These are phyloP conservation scores for Agrocybe pediades DNA, from an alignment of 768 basidiomycete genomes.

Conservation along the genomic window DNA sequence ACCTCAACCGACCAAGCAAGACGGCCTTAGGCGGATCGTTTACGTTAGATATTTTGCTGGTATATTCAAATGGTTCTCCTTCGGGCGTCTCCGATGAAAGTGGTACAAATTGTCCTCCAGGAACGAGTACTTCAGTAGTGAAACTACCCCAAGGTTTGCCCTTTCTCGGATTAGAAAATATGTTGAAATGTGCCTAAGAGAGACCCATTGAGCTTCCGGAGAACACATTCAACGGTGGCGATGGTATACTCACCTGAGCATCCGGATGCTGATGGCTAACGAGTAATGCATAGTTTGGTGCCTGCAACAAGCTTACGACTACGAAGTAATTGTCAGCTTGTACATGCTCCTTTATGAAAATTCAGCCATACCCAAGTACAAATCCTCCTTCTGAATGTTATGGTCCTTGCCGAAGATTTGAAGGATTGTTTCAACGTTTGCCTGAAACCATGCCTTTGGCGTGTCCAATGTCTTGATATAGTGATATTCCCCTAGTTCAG, in stretches of 20 bases:
- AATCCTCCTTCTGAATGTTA: conserved; percentile 58
- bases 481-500: conserved; percentile 69
- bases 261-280: conserved; percentile 69
- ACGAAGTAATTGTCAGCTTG: neutral
- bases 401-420: conserved; percentile 49
- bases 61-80: conserved; percentile 34
- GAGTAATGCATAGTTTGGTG: conserved; percentile 73
- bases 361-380: conserved; percentile 47
- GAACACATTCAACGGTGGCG: neutral
- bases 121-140: conserved; percentile 51
- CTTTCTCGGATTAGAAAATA: conserved; percentile 49
- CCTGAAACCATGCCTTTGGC: conserved; percentile 74
- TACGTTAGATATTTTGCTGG: conserved; percentile 54
- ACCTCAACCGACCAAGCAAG: conserved; percentile 63
- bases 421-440: conserved; percentile 66
- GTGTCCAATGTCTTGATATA: conserved; percentile 66
- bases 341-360: neutral
- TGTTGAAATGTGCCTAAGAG: conserved; percentile 65
- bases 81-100: conserved; percentile 42
- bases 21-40: conserved; percentile 50
- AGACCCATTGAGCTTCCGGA: neutral
- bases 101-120: conserved; percentile 33
- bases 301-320: conserved; percentile 71
- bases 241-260: conserved; percentile 29
- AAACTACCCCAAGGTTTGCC: conserved; percentile 78